Percentiles rank a stretch among this genome's conserved stretches.
Evolutionary conservation across 2,329 filamentous ascomycete species (phyloP).

Genomic region (Capronia coronata): DNA sequence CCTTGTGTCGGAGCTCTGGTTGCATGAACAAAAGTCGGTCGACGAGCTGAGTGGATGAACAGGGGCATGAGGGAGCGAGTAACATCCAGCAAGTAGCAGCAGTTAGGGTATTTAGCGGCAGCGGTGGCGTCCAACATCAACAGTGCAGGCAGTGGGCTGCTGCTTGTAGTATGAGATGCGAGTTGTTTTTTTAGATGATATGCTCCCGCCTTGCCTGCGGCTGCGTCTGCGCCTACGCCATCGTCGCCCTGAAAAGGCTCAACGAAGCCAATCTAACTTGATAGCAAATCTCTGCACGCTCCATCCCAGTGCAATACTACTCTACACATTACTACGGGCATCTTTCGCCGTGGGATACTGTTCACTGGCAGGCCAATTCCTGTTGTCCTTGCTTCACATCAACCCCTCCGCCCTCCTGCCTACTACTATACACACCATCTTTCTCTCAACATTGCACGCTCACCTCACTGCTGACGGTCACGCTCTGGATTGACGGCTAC

Average conservation of each 20-base stretch:
- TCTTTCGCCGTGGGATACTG: no score
- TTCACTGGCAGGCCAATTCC: no score
- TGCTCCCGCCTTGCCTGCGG: background rate
- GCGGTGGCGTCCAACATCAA: background rate
- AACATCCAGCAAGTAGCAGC: background rate
- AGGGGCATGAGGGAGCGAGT: background rate
- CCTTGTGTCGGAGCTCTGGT: background rate
- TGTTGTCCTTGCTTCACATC: constrained; percentile 1
- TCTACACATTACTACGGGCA: background rate
- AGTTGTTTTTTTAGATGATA: background rate
- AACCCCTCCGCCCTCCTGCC: constrained; percentile 1
- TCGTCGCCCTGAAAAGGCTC: constrained; percentile 1
- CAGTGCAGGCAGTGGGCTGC: background rate
- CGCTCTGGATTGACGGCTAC: background rate
- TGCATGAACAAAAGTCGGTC: background rate
- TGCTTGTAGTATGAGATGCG: background rate
- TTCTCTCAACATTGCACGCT: constrained; percentile 10
- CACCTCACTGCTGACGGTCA: constrained; percentile 22
- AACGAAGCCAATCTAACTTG: constrained; percentile 20
- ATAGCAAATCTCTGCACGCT: constrained; percentile 23
- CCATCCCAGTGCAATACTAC: constrained; percentile 3
- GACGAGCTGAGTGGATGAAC: background rate
- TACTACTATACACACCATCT: constrained; percentile 14
- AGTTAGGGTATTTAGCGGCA: no score
- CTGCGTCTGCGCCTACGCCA: background rate